Percentiles rank a stretch among this genome's conserved stretches.
phyloP scores from a whole-genome alignment of 2,329 filamentous ascomycete genomes.

The Sordariomycetes sp. region DNA sequence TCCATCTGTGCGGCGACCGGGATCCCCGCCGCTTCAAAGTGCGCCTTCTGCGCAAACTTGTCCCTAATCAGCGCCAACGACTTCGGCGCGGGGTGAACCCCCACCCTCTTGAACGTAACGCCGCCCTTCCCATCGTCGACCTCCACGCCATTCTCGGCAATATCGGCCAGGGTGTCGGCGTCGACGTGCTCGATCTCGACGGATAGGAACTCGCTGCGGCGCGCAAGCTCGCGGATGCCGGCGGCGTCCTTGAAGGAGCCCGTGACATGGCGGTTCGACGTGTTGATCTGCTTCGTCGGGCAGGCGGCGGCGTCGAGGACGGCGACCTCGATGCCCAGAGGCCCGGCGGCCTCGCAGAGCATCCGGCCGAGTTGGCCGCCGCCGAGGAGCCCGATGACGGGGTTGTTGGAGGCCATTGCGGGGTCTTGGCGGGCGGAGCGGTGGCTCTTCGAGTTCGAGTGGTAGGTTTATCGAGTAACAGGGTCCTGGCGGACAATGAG shows the following conservation, averaged over 20 bases:
- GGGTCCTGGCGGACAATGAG: not conserved
- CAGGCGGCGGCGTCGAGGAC: conserved; percentile 67
- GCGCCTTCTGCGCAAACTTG: conserved; percentile 83
- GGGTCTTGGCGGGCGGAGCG: not conserved
- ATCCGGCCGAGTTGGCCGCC: conserved; percentile 81
- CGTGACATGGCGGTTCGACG: conserved; percentile 61
- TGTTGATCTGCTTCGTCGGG: conserved; percentile 79
- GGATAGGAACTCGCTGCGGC: conserved; percentile 68
- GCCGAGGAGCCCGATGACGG: conserved; percentile 42
- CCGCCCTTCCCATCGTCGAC: conserved; percentile 30
- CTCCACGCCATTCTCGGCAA: conserved; percentile 54
- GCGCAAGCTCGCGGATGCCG: conserved; percentile 71
- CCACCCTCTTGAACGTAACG: conserved; percentile 36
- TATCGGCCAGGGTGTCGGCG: conserved; percentile 78
- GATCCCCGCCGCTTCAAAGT: conserved; percentile 57
- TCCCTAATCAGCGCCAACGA: conserved; percentile 87
- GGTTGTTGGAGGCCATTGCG: conserved; percentile 17
- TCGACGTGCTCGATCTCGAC: conserved; percentile 95
- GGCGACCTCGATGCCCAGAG: conserved; percentile 66
- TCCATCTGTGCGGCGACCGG: conserved; percentile 62
- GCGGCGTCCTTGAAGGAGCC: conserved; percentile 81
- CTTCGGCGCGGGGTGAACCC: conserved; percentile 72
- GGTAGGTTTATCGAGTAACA: not conserved
- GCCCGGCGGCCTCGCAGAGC: conserved; percentile 75
- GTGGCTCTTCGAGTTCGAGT: not conserved